These are phyloP conservation scores for Cladophialophora chaetospira DNA, from an alignment of 2,329 filamentous ascomycete species.

Conservation along the genomic window DNA sequence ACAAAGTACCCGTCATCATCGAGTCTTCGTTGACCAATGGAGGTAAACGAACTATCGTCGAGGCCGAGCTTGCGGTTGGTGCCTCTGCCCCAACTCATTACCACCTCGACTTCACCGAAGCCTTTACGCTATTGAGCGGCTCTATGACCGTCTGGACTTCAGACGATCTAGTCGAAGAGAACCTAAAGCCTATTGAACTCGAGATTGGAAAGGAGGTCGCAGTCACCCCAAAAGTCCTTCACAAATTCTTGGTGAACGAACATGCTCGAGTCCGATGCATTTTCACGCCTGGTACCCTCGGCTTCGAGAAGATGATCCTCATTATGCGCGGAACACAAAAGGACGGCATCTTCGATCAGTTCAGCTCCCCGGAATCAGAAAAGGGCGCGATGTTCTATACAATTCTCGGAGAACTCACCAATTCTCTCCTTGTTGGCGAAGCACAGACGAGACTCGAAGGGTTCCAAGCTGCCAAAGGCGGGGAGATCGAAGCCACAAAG, in stretches of 20 bases:
- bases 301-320: conserved; percentile 16
- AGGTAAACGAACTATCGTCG: conserved; percentile 3
- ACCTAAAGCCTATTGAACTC: conserved; percentile 4
- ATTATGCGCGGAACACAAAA: conserved; percentile 13
- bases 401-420: conserved; percentile 14
- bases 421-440: conserved; percentile 10
- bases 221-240: conserved; percentile 1
- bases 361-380: conserved; percentile 4
- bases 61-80: conserved; percentile 8
- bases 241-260: conserved; percentile 22
- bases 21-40: conserved; percentile 11
- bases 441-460: conserved; percentile 4
- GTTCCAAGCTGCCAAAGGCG: background rate
- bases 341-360: conserved; percentile 9
- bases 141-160: conserved; percentile 17
- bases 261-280: conserved; percentile 38
- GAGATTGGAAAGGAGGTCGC: conserved; percentile 6
- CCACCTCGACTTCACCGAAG: conserved; percentile 16
- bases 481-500: conserved; percentile 5
- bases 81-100: conserved; percentile 16
- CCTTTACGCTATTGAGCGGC: conserved; percentile 13
- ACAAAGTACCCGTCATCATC: conserved; percentile 15
- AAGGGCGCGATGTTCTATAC: conserved; percentile 10
- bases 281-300: conserved; percentile 27
- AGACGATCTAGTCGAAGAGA: conserved; percentile 9